Base-by-base conservation (phyloP, 1,284 basidiomycete genomes). In the Leccinum pachyderme region DNA sequence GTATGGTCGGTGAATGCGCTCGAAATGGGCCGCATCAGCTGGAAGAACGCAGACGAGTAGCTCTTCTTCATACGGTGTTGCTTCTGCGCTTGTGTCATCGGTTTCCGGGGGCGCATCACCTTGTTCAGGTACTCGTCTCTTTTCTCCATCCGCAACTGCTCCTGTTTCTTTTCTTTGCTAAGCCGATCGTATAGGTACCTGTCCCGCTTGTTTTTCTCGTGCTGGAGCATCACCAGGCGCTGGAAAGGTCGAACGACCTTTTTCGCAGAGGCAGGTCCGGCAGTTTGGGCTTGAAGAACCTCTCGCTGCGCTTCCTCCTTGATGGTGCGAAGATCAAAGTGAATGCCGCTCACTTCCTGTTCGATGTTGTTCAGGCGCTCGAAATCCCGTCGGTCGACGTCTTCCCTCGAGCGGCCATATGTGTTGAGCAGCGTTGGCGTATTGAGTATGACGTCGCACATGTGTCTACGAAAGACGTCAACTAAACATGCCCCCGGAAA, bases 11-110 rank as follows among this genome's bases (percentile, higher is more conserved):
- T 83, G 65, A 91, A 90, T 2, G 89, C 89, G 59, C 84, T 91
- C 15, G 90, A 93, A 55, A 92, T 85, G 1, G 89, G 89, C n/a
- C 90, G 81, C 83, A 92, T 91, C 69, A 91, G 78, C 60, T 86
- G 86, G 71, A 92, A 81, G 70, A 93, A 86, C 1, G 86, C 86
- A 2, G 85, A 79, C 11, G 82, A 89, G 76, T 89, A 86, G 73
- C 88, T 90, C 73, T 90, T 89, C 79, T 91, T 91, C 71, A 87
- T 84, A 24, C 88, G 79, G 60, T 90, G 87, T 57, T 87, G 84
- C 69, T 89, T 89, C 61, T 79, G 80, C 18, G 71, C 66, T 5
- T 67, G 66, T 1, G 72, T 68, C 51, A 75, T 67, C 22, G 77
- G 74, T 60, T 81, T 81, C 57, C 80, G 80, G 25, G 81, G 78